Evolutionary conservation across 2,329 filamentous ascomycete genomes (phyloP).

Genomic region (Dendryphion nanum): DNA sequence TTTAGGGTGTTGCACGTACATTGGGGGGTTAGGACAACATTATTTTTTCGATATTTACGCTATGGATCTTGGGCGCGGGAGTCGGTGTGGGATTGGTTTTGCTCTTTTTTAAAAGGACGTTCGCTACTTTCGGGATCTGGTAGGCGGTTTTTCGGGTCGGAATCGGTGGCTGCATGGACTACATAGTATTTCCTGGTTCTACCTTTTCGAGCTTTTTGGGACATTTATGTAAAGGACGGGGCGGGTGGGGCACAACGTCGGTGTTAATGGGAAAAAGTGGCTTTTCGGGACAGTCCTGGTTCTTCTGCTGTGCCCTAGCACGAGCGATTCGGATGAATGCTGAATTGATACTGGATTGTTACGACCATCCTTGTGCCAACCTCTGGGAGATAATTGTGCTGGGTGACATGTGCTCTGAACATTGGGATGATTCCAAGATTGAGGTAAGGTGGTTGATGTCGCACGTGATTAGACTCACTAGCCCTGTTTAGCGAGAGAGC

Average conservation of each 20-base stretch:
- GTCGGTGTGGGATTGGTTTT: constrained; percentile 17
- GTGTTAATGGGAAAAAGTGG: constrained; percentile 31
- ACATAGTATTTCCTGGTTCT: constrained; percentile 8
- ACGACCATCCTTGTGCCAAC: no score
- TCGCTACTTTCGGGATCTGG: constrained; percentile 9
- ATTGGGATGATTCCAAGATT: no score
- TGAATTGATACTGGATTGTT: no score
- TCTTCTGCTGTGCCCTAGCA: no score
- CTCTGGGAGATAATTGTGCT: no score
- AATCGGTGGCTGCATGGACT: constrained; percentile 9
- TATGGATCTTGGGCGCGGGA: constrained; percentile 22
- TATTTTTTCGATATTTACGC: constrained; percentile 12
- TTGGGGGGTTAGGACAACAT: constrained; percentile 23
- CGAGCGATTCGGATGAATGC: no score
- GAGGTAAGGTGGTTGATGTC: no score
- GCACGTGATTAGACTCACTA: no score
- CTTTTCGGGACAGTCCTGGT: no score
- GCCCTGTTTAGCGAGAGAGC: no score
- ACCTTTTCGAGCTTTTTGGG: constrained; percentile 18
- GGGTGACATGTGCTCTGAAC: no score
- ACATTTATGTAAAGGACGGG: constrained; percentile 13
- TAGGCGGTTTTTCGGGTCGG: constrained; percentile 15
- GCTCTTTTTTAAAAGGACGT: constrained; percentile 8
- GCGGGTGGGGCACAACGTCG: constrained; percentile 14
- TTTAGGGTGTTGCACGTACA: constrained; percentile 28